Evolutionary conservation across 306 rosid species (phyloP), one percentile per base, ranked within the genome.

Genomic region (Quillaja saponaria): DNA sequence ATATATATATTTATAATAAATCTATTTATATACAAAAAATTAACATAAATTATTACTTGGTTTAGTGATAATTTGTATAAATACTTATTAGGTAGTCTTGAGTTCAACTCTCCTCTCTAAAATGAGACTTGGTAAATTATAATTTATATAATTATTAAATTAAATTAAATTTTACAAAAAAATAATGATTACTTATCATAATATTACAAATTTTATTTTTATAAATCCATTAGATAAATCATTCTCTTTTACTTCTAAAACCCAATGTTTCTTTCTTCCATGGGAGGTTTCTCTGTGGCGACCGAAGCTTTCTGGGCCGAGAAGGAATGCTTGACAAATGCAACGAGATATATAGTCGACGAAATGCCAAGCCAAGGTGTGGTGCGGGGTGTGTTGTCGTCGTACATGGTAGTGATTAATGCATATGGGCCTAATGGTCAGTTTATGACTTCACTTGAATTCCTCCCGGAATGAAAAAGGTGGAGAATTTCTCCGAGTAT

Each of bases 381-480:
- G 54, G 64, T 77, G 0, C 82, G 99, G 20, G 81, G 75, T 16
- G 95, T 94, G 14, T 94, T 87, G 44, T 82, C 97, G 28, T 94
- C 97, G 28, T 94, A 89, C 80, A 94, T 95, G 0, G 96, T 97
- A 0, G 18, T 94, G 49, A 94, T 89, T 62, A 94, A 94, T 39
- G 97, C 99, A n/a, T 87, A 94, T 9, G 99, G 97, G 13, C 84
- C 97, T 7, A 87, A 94, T 13, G 97, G 96, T 71, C 89, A 83
- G 69, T 83, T 78, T 14, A 74, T 78, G 28, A 69, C 81, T 17
- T 81, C 97, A 3, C 91, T 89, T 13, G 82, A 87, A 63, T 81
- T 85, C 6, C 81, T 94, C 11, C 91, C 75, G 35, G 61, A 70
- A 45, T 89, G 89, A 97, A 94, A 87, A 69, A 83, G 72, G 61